Evolutionary conservation across 179 eudicot genomes (phyloP).

Genomic region (Amaranthus tricolor): DNA sequence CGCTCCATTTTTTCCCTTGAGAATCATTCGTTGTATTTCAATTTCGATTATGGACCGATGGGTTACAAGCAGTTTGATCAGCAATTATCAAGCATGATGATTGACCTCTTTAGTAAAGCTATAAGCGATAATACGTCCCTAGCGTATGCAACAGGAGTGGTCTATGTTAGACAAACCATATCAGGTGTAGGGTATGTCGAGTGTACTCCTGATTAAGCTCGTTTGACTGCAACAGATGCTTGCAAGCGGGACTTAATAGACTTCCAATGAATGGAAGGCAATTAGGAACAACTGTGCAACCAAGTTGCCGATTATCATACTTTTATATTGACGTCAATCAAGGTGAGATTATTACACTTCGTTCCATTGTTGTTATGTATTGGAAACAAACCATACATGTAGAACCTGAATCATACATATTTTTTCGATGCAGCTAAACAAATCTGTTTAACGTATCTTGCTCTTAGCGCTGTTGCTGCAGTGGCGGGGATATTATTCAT

Average conservation of each 20-base stretch:
- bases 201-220: slow-evolving; percentile 16
- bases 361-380: no score
- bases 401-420: neutral
- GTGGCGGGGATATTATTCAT: slow-evolving; percentile 21
- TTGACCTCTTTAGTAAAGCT: slow-evolving; percentile 6
- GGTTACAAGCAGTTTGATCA: slow-evolving; percentile 15
- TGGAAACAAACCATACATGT: neutral
- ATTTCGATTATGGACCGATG: slow-evolving; percentile 9
- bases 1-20: slow-evolving; percentile 7
- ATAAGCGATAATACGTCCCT: slow-evolving; percentile 13
- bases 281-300: slow-evolving; percentile 11
- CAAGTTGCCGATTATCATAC: slow-evolving; percentile 16
- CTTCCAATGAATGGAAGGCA: slow-evolving; percentile 4
- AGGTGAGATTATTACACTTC: neutral
- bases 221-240: slow-evolving; percentile 14
- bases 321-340: slow-evolving; percentile 13
- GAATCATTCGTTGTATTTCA: slow-evolving; percentile 13
- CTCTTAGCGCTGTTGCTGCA: slow-evolving; percentile 16
- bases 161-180: neutral
- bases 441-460: neutral
- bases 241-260: slow-evolving; percentile 10
- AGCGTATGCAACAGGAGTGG: slow-evolving; percentile 5
- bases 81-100: slow-evolving; percentile 14
- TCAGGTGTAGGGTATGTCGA: slow-evolving; percentile 7
- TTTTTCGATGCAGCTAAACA: slow-evolving; percentile 16